A percentile compares a stretch with the other conserved stretches of the same genome.
phyloP scores from a whole-genome alignment of 2,329 filamentous ascomycete genomes.

The Botrytis galanthina region DNA sequence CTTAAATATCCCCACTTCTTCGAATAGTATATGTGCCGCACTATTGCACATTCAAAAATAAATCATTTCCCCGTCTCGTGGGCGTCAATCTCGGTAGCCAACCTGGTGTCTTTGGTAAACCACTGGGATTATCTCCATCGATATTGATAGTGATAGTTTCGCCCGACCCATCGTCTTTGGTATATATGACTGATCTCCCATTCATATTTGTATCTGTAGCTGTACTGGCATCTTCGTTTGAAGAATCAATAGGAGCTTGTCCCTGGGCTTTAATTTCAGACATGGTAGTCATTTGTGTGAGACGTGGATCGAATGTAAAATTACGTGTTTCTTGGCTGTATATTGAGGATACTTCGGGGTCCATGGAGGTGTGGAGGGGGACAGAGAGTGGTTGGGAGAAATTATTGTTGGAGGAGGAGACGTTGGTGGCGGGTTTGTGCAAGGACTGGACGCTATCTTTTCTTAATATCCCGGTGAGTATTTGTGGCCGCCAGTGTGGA shows the following conservation, averaged over 20 bases:
- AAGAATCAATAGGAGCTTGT: neutral
- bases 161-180: neutral
- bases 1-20: neutral
- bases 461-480: neutral
- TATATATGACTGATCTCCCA: neutral
- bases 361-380: neutral
- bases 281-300: slow-evolving; percentile 24
- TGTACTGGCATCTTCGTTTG: neutral
- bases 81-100: slow-evolving; percentile 68
- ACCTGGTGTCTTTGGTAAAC: slow-evolving; percentile 48
- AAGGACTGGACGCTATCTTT: slow-evolving; percentile 13
- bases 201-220: neutral
- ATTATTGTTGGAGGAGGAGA: neutral
- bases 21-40: neutral
- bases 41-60: slow-evolving; percentile 56
- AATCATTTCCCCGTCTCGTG: slow-evolving; percentile 62
- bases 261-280: slow-evolving; percentile 31
- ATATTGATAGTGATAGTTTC: neutral
- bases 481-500: slow-evolving; percentile 31
- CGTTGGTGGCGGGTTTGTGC: neutral
- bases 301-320: neutral
- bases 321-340: slow-evolving; percentile 5
- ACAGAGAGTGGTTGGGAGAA: neutral
- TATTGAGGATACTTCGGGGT: neutral
- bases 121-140: neutral